Conservation (phyloP, 352 stramenopile species). For the Pythium guiyangense region DNA sequence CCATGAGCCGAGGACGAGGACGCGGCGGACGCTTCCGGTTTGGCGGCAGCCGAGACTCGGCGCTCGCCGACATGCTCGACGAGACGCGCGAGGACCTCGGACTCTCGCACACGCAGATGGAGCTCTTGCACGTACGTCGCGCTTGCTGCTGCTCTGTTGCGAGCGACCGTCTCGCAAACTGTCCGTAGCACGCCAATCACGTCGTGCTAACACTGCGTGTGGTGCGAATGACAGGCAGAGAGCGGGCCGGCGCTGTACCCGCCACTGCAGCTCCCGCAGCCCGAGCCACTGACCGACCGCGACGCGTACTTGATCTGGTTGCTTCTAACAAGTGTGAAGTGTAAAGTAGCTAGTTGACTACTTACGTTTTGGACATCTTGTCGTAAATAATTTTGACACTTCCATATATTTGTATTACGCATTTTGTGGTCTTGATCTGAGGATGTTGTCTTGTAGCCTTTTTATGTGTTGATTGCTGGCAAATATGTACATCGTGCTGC, state of each 20-base stretch:
- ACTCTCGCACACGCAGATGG: slow-evolving; percentile 66
- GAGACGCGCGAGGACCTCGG: slow-evolving; percentile 72
- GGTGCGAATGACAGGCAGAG: slow-evolving; percentile 28
- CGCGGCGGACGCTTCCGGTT: slow-evolving; percentile 61
- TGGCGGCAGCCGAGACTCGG: slow-evolving; percentile 61
- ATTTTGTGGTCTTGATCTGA: too few relatives aligned
- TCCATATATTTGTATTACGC: too few relatives aligned
- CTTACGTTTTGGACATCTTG: too few relatives aligned
- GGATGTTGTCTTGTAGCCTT: too few relatives aligned
- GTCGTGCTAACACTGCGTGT: background rate
- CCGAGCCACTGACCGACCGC: slow-evolving; percentile 43
- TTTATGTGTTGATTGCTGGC: too few relatives aligned
- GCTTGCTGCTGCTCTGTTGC: background rate
- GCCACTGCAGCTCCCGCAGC: slow-evolving; percentile 55
- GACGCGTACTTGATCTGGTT: slow-evolving; percentile 69
- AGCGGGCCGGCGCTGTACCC: slow-evolving; percentile 45
- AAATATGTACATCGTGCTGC: too few relatives aligned
- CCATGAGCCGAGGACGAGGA: slow-evolving; percentile 60
- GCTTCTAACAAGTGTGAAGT: too few relatives aligned
- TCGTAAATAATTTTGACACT: too few relatives aligned
- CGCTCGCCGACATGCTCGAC: too few relatives aligned
- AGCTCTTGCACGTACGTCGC: slow-evolving; percentile 41
- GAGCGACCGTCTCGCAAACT: too few relatives aligned
- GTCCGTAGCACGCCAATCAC: too few relatives aligned
- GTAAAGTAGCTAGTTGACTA: too few relatives aligned